Evolutionary conservation across 208 protist species (phyloP).

Genomic region (Entamoeba invadens): DNA sequence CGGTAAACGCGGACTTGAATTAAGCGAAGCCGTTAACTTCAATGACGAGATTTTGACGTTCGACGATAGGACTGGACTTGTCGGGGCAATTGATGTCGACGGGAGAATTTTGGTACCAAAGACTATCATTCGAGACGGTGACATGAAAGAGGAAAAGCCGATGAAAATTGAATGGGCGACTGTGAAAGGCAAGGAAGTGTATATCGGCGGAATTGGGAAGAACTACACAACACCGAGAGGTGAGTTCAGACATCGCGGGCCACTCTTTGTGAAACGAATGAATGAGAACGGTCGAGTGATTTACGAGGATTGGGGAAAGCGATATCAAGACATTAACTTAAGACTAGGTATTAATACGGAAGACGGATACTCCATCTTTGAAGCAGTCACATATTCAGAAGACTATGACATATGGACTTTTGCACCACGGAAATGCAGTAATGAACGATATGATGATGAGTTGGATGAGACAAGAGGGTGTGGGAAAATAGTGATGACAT

Average conservation of each 20-base stretch:
- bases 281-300: slow-evolving; percentile 15
- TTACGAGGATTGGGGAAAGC: slow-evolving; percentile 18
- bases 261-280: slow-evolving; percentile 38
- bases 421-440: slow-evolving; percentile 33
- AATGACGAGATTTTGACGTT: slow-evolving; percentile 31
- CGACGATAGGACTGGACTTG: slow-evolving; percentile 42
- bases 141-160: slow-evolving; percentile 28
- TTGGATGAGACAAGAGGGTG: slow-evolving; percentile 32
- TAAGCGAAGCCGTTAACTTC: slow-evolving; percentile 38
- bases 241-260: slow-evolving; percentile 28
- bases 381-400: slow-evolving; percentile 26
- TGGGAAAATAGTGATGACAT: slow-evolving; percentile 23
- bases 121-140: slow-evolving; percentile 28
- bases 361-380: slow-evolving; percentile 41
- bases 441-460: slow-evolving; percentile 34
- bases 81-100: slow-evolving; percentile 18
- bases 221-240: slow-evolving; percentile 31
- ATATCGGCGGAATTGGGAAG: slow-evolving; percentile 41
- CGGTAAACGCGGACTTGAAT: slow-evolving; percentile 33
- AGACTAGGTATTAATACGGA: slow-evolving; percentile 10
- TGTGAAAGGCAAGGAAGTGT: slow-evolving; percentile 35
- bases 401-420: slow-evolving; percentile 33
- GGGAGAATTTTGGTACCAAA: slow-evolving; percentile 8
- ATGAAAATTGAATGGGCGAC: slow-evolving; percentile 45
- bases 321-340: slow-evolving; percentile 24